Base-by-base conservation (phyloP, 805 yeast species). In the Clavispora carvajalis region DNA sequence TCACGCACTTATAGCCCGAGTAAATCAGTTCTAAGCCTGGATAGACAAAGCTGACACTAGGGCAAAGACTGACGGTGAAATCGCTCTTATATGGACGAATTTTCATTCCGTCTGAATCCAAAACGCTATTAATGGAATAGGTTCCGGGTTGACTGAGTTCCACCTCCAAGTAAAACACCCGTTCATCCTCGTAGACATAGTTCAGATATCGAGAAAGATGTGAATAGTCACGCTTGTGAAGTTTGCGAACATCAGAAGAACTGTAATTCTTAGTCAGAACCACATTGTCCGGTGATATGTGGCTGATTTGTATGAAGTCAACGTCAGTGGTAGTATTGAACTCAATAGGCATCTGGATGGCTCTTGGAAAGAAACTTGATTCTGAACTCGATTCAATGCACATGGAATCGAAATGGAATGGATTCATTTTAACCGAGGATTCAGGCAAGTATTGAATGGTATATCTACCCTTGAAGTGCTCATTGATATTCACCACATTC, bases 401-500 rank as follows among this genome's bases (percentile, higher is more conserved):
- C 45, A 74, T 75, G 4, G 77, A 69, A 22, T 55, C 57, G 38
- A 76, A 79, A 37, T 71, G 76, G 51, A 79, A 76, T 3, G 96
- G 96, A 48, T 90, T 88, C 51, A 93, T 64, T 53, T 73, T 69
- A 4, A 95, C 96, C 0, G 95, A 82, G 33, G 95, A 84, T 61
- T 91, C 97, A 0, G 99, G 98, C 25, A 93, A 67, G 46, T 85
- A 85, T 54, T 90, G 85, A 46, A 93, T 82, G 1, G 90, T 85
- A 54, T 86, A 85, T 33, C 79, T 80, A 33, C 99, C 99, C 53
- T 78, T 83, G 58, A 90, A 84, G 59, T 89, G 95, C 2, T 76
- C 56, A 17, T 76, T 67, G 52, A 73, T 72, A 44, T 77, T 78
- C 4, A 62, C 41, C 10, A 71, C 55, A 23, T 55, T 52, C 16